phyloP scores from a whole-genome alignment of 805 yeast species.

The Candida orba region DNA sequence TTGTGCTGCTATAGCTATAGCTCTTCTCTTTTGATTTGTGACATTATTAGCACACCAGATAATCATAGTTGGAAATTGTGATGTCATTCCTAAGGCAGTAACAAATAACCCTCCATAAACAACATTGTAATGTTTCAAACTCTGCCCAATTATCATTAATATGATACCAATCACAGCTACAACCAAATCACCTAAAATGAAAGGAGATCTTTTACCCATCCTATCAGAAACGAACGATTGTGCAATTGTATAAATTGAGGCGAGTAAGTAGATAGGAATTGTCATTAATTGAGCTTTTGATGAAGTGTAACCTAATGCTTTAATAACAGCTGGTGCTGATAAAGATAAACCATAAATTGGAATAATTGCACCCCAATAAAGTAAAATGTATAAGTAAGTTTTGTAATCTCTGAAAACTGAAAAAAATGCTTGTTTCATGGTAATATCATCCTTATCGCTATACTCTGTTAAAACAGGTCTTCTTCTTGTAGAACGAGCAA shows the following conservation, averaged over 20 bases:
- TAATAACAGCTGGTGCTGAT: constrained; percentile 36
- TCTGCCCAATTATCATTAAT: constrained; percentile 25
- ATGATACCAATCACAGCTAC: constrained; percentile 29
- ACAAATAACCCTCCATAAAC: constrained; percentile 29
- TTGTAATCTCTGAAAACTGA: constrained; percentile 26
- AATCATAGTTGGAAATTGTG: constrained; percentile 29
- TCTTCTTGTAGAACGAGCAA: constrained; percentile 2
- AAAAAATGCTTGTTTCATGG: constrained; percentile 11
- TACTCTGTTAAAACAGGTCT: constrained; percentile 9
- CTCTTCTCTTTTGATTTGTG: constrained; percentile 30
- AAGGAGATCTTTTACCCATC: constrained; percentile 27
- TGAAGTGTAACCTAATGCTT: constrained; percentile 31
- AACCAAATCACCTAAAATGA: constrained; percentile 19
- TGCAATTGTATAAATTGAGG: constrained; percentile 23
- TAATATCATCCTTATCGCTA: constrained; percentile 12
- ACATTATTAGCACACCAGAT: constrained; percentile 34
- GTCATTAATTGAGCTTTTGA: constrained; percentile 36
- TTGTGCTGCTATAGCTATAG: constrained; percentile 33
- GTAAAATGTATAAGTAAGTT: constrained; percentile 23
- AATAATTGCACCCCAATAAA: constrained; percentile 26
- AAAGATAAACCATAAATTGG: constrained; percentile 33
- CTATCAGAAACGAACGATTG: constrained; percentile 25
- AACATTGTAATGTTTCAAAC: constrained; percentile 13
- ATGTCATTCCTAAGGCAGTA: constrained; percentile 26
- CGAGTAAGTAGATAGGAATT: constrained; percentile 33